Evolutionary conservation across 306 rosid species (phyloP), one percentile per base, ranked within the genome.

Genomic region (Fragaria iinumae): DNA sequence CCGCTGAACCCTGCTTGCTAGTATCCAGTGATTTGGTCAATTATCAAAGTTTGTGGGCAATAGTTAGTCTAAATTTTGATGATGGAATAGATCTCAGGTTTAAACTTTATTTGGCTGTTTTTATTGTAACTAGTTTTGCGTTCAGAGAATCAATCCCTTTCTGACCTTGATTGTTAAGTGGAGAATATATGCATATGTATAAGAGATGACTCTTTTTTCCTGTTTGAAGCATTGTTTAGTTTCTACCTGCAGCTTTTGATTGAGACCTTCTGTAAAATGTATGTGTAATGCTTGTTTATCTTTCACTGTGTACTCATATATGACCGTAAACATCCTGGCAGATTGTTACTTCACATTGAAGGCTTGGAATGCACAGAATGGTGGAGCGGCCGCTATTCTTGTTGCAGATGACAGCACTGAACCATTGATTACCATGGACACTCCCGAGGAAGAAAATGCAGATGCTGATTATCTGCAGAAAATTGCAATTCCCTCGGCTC

Each of bases 351-450:
- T 95, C 89, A 95, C 98, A 69, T 76, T 89, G 83, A 95, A 95
- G 95, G 98, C 98, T 1, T 90, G 97, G 98, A 95, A 90, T 72
- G 96, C 97, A 18, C 98, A 95, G 89, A 89, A 88, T 12, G 96
- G 86, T 57, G 98, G 98, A 80, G 98, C 97, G 29, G 98, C 97
- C 0, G 98, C 98, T 57, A 80, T 95, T 82, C 92, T 95, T 74
- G 98, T 95, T 69, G 96, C 93, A n/a, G 97, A 95, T 80, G 83
- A 91, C 87, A 85, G 67, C 80, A 38, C 21, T 41, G 98, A 95
- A 72, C 85, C 84, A 27, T 85, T 95, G 76, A 92, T 95, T 78
- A 95, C 98, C 63, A 95, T 95, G 98, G 98, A 95, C 86, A 90
- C 88, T 78, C 97, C 98, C 14, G 97, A 95, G 80, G 90, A 87